A percentile compares a stretch with the other conserved stretches of the same genome.
These are phyloP conservation scores for Rhodotorula kratochvilovae DNA, from an alignment of 768 basidiomycete genomes.

Conservation along the genomic window DNA sequence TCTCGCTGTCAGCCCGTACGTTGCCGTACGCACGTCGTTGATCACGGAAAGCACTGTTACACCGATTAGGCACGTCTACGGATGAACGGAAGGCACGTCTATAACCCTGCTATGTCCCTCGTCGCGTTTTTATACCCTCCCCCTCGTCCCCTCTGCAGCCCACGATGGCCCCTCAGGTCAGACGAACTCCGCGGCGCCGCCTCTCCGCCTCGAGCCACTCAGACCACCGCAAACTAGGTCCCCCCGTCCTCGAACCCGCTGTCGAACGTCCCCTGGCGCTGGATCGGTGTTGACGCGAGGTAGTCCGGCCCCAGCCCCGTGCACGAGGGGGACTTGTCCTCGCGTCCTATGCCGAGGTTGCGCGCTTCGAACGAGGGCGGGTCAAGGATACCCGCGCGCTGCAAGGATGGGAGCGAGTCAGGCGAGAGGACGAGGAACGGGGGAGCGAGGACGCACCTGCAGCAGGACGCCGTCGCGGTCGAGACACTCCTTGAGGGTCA, in stretches of 20 bases:
- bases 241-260: neutral
- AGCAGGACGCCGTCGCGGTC: slow-evolving; percentile 3
- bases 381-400: neutral
- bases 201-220: too few species aligned
- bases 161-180: too few species aligned
- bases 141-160: too few species aligned
- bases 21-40: too few species aligned
- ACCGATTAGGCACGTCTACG: too few species aligned
- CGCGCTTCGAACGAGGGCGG: neutral
- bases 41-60: too few species aligned
- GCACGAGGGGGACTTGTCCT: neutral
- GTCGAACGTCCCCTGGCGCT: neutral
- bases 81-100: too few species aligned
- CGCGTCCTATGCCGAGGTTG: neutral
- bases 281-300: neutral
- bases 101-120: too few species aligned
- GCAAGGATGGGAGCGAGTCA: too few species aligned
- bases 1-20: too few species aligned
- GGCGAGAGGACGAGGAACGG: neutral
- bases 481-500: neutral
- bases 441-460: neutral
- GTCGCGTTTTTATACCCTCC: too few species aligned
- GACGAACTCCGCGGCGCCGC: too few species aligned
- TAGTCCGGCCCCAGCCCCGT: neutral
- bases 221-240: neutral